Evolutionary conservation across 1,284 basidiomycete genomes (phyloP), one percentile per base, ranked within the genome.

Genomic region (Hortiboletus rubellus): DNA sequence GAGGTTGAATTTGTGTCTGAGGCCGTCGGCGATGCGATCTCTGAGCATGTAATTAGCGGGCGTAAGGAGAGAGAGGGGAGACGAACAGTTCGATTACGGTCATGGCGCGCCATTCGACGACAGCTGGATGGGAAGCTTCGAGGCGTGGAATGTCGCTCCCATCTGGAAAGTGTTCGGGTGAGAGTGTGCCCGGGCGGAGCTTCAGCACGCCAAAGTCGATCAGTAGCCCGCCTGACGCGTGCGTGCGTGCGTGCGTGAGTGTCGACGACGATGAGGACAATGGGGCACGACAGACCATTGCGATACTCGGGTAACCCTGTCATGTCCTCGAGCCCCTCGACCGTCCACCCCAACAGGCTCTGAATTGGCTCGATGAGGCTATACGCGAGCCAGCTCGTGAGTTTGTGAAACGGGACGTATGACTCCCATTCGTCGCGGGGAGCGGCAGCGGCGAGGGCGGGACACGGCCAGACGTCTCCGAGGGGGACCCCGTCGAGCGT

Each of bases 41-140:
- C 92, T 95, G 24, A 30, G 27, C 27, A 4, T 7, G 7, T 27
- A 5, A 27, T 27, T 27, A 27, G 27, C 27, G 27, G 27, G 27
- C 4, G 27, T 7, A 27, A 7, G 3, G 1, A 24, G 30, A 7
- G 15, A 7, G 37, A 11, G 1, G 9, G 14, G 11, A 24, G 15
- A 79, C 88, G 65, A 66, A 94, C 92, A 98, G 79, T 67, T 90
- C 85, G 58, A 97, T 89, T 40, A 98, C 91, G 0, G 96, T 98
- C 79, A 97, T 82, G 0, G 95, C 94, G 52, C 96, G 80, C 95
- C 96, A 97, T 75, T 98, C 96, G 42, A 98, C 87, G 52, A 98
- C 87, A 6, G 94, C 94, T 0, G 94, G 91, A 69, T 96, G 92
- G 0, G 88, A 88, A 0, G 92, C 82, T 15, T 79, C 72, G 40